phyloP scores from a whole-genome alignment of 352 stramenopile genomes.

The Phytophthora pisi region DNA sequence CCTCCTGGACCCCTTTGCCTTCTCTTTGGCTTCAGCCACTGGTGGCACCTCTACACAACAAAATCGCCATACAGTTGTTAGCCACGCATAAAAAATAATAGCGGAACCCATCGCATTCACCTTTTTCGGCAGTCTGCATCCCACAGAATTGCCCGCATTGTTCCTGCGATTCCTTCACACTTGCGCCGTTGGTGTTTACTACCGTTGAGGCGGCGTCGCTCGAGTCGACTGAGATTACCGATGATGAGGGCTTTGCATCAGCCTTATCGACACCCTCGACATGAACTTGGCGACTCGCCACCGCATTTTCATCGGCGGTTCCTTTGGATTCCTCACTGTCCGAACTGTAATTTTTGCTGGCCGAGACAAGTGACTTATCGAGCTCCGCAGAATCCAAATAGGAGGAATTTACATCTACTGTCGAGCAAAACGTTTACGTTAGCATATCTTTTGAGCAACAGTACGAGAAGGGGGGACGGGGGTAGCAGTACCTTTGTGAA shows the following conservation, averaged over 20 bases:
- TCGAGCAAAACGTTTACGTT: neutral
- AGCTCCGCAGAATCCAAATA: neutral
- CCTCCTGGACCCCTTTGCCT: slow-evolving; percentile 18
- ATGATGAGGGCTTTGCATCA: slow-evolving; percentile 4
- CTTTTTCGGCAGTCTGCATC: slow-evolving; percentile 42
- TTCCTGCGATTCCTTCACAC: slow-evolving; percentile 11
- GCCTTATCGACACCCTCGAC: neutral
- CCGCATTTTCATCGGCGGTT: neutral
- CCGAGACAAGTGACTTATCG: slow-evolving; percentile 2
- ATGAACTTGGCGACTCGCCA: neutral
- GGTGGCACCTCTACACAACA: slow-evolving; percentile 1
- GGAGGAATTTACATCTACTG: neutral
- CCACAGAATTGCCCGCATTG: slow-evolving; percentile 31
- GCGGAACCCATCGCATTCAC: slow-evolving; percentile 10
- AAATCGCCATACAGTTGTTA: slow-evolving; percentile 6
- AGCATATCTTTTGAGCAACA: neutral
- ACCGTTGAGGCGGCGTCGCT: neutral
- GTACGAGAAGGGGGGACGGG: neutral
- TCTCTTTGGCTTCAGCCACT: slow-evolving; percentile 6
- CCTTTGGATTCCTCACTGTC: slow-evolving; percentile 9
- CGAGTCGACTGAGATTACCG: neutral
- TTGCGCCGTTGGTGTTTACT: neutral
- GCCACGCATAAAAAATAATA: neutral
- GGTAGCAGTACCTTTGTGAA: neutral
- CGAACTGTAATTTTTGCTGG: slow-evolving; percentile 4